These are phyloP conservation scores for Ceratocystis papillata DNA, from an alignment of 2,329 filamentous ascomycete species.

Conservation along the genomic window DNA sequence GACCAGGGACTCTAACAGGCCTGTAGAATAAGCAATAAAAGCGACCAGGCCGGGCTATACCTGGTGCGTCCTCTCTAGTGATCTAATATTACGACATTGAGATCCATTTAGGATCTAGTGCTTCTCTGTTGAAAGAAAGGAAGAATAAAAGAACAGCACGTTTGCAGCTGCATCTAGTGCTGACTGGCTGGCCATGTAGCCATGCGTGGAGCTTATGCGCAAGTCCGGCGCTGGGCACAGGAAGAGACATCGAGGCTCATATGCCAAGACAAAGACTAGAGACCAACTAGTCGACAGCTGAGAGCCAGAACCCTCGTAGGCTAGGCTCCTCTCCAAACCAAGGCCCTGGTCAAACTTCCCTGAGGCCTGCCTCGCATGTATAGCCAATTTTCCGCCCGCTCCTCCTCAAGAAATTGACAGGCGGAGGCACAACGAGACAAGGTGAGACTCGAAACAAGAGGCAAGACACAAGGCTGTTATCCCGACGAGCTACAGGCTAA, in stretches of 20 bases:
- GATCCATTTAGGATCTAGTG: slow-evolving; percentile 3
- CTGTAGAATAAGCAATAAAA: background rate
- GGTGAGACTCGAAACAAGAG: background rate
- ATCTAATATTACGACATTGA: slow-evolving; percentile 11
- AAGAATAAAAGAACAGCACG: background rate
- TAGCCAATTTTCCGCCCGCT: background rate
- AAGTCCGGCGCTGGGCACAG: background rate
- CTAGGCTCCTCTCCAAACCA: no score
- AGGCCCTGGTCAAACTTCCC: no score
- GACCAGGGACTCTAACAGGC: no score
- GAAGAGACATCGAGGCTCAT: background rate
- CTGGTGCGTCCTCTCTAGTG: background rate
- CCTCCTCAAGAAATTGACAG: background rate
- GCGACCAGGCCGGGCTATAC: background rate
- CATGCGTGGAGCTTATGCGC: background rate
- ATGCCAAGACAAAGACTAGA: no score
- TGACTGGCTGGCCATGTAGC: background rate
- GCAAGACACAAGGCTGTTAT: slow-evolving; percentile 1
- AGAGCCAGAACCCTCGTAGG: no score
- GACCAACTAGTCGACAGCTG: no score
- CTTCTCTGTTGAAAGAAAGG: no score
- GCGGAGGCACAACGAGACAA: background rate
- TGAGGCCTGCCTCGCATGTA: background rate
- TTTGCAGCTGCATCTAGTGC: background rate
- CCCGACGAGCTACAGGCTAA: background rate